These are phyloP conservation scores for Porphyra umbilicalis DNA, from an alignment of 31 red algal genomes.

Conservation along the genomic window DNA sequence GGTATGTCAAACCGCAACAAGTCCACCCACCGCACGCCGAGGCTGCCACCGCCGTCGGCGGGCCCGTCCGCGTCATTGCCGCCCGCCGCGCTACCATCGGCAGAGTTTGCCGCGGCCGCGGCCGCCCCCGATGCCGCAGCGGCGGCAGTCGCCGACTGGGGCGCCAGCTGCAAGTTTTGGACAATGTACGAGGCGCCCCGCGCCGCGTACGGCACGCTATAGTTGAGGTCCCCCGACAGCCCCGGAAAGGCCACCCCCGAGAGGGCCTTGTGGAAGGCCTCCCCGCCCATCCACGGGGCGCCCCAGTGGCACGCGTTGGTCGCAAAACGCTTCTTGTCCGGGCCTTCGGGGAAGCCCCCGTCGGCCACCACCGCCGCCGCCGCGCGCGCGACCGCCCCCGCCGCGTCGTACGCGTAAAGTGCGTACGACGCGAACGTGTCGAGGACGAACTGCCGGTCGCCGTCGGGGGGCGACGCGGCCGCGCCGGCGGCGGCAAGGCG, in stretches of 20 bases:
- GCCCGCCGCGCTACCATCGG: background rate
- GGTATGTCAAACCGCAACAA: background rate
- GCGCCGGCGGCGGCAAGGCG: background rate
- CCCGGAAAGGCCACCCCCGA: background rate
- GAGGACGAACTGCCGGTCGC: background rate
- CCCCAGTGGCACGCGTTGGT: background rate
- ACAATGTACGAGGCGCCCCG: background rate
- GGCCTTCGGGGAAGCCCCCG: background rate
- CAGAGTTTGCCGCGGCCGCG: background rate
- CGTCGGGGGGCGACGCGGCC: background rate
- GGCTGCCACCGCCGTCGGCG: background rate
- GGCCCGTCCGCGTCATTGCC: background rate
- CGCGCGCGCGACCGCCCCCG: background rate
- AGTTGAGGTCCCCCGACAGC: background rate
- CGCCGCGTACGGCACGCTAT: background rate
- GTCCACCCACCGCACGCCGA: background rate
- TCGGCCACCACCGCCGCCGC: background rate
- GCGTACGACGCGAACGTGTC: background rate
- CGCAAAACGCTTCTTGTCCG: background rate
- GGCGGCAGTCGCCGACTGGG: background rate
- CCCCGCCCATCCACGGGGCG: background rate
- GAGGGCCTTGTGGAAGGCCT: background rate
- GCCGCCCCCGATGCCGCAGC: too few relatives aligned
- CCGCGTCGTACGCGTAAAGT: background rate
- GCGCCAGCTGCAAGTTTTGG: background rate